Base-by-base conservation (phyloP, 108 stramenopile species). In the Nitzschia sp. region DNA sequence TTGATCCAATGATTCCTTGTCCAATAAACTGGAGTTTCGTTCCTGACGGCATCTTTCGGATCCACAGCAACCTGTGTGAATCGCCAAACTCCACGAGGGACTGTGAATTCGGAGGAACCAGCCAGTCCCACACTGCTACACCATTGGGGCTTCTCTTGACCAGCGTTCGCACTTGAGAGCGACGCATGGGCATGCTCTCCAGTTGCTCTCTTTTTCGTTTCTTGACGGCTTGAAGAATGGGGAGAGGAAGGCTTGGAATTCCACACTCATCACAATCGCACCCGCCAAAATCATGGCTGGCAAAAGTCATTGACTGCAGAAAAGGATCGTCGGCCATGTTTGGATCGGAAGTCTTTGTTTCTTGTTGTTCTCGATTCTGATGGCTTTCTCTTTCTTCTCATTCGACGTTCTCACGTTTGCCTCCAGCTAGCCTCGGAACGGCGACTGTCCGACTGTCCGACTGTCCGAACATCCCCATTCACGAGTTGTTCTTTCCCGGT, bases 251-350 rank as follows among this genome's bases (percentile, higher is more conserved):
- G 3, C 19, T 14, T 3, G 10, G 17, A 8, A 51, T 37, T 0
- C 73, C 83, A 53, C 83, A 87, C 15, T 86, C 82, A 12, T 80
- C 83, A 51, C 86, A 87, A 48, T 82, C 86, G 57, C 76, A 84
- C 8, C 43, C 54, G 5, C 14, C 25, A 46, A 62, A 62, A 17
- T 48, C 63, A 38, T 48, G 53, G 29, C 40, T 48, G 21, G 84
- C 80, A 57, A 85, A 85, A 10, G 84, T 85, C 84, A 85, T 85
- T 38, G 80, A 73, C 7, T 57, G 20, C 21, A 85, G 61, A 59
- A 85, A 85, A 46, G 65, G 24, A 26, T 76, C 65, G 29, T 34
- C 29, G 1, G 29, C 29, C 29, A 34, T 34, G 5, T 1, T 34
- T 34, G 5, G 29, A 3, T 34, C 3, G 5, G 1, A 5, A 34